Conservation (phyloP, 495 filamentous ascomycete species). For the Ascobolus immersus region DNA sequence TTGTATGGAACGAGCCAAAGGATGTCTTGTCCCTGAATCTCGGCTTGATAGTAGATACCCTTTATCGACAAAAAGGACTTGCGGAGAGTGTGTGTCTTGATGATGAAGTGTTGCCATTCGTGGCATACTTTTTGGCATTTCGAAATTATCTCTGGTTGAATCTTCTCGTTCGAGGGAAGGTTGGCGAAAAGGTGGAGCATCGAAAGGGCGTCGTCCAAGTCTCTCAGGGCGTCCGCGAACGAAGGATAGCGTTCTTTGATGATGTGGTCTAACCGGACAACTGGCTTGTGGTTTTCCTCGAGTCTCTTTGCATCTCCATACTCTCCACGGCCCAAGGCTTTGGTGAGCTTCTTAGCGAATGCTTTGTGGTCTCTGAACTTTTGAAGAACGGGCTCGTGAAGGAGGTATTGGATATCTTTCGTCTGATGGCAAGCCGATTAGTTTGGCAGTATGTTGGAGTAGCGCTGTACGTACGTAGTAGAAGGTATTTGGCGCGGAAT, state of each 20-base stretch:
- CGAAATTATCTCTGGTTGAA: constrained; percentile 77
- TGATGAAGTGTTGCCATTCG: constrained; percentile 95
- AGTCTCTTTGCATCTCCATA: constrained; percentile 50
- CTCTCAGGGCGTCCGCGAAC: constrained; percentile 77
- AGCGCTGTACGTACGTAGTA: constrained; percentile 95
- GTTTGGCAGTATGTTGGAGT: constrained; percentile 73
- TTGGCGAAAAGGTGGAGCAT: constrained; percentile 95
- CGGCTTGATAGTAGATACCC: constrained; percentile 98
- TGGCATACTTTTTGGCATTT: constrained; percentile 73
- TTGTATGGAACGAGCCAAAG: constrained; percentile 92
- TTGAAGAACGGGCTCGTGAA: constrained; percentile 81
- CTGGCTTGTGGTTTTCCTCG: constrained; percentile 43
- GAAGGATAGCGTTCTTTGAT: constrained; percentile 96
- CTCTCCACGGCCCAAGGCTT: constrained; percentile 74
- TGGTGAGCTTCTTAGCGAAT: constrained; percentile 84
- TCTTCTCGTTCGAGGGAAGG: constrained; percentile 62
- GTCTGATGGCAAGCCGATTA: constrained; percentile 32
- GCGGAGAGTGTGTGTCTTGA: constrained; percentile 62
- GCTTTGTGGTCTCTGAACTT: constrained; percentile 95
- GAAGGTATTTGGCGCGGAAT: constrained; percentile 77
- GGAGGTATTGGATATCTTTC: constrained; percentile 91
- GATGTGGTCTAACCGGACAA: constrained; percentile 78
- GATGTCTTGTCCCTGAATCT: constrained; percentile 73
- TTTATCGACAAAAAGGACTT: constrained; percentile 97
- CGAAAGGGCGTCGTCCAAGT: constrained; percentile 87